These are phyloP conservation scores for Pochonia chlamydosporia DNA, from an alignment of 2,329 filamentous ascomycete genomes.

Conservation along the genomic window DNA sequence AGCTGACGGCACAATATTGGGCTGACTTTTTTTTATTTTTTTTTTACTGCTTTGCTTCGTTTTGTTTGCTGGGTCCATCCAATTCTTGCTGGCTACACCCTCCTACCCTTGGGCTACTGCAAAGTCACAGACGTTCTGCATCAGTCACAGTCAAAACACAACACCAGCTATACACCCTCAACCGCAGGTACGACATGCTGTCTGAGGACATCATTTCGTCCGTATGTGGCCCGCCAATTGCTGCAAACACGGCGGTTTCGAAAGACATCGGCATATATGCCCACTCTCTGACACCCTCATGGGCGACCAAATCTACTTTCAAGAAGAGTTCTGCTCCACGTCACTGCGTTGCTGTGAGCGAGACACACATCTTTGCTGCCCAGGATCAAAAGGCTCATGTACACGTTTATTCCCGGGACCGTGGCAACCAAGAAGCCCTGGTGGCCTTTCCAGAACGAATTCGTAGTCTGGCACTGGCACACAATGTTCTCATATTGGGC, in stretches of 20 bases:
- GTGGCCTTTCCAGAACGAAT: conserved; percentile 87
- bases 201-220: conserved; percentile 56
- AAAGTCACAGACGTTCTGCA: conserved; percentile 2
- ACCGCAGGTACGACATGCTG: conserved; percentile 51
- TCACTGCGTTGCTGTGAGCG: conserved; percentile 74
- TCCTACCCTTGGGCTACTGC: no score
- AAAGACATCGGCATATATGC: conserved; percentile 85
- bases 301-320: conserved; percentile 69
- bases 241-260: conserved; percentile 56
- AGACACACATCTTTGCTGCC: conserved; percentile 82
- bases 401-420: conserved; percentile 81
- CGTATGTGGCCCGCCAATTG: conserved; percentile 50
- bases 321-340: conserved; percentile 85
- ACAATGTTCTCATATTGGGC: conserved; percentile 70
- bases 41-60: no score
- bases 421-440: conserved; percentile 81
- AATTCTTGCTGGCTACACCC: no score
- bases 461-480: conserved; percentile 66
- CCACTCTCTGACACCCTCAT: conserved; percentile 73
- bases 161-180: not conserved
- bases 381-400: conserved; percentile 89
- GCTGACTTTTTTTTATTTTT: no score
- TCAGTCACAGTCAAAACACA: not conserved
- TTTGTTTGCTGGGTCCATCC: no score
- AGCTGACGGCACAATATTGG: not conserved